These are phyloP conservation scores for Penicillium robsamsonii DNA, from an alignment of 495 filamentous ascomycete genomes.

Conservation along the genomic window DNA sequence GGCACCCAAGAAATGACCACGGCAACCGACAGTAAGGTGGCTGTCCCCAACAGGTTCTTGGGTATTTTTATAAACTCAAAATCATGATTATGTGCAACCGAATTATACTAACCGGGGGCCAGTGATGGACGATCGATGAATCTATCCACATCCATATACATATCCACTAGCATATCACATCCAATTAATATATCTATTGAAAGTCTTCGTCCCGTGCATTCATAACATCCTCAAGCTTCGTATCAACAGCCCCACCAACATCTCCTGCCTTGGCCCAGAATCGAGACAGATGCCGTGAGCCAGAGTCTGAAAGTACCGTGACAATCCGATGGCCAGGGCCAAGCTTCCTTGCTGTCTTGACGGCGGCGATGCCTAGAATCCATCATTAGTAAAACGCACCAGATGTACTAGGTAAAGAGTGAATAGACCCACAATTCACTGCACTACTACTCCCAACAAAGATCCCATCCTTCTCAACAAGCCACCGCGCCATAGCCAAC, in stretches of 20 bases:
- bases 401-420: slow-evolving; percentile 2
- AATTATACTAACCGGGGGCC: not conserved
- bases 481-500: slow-evolving; percentile 85
- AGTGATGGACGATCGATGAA: not conserved
- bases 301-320: slow-evolving; percentile 89
- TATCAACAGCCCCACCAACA: slow-evolving; percentile 57
- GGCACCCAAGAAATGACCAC: not conserved
- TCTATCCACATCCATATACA: not conserved
- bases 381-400: slow-evolving; percentile 4
- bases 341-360: slow-evolving; percentile 70
- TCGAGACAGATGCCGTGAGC: slow-evolving; percentile 85
- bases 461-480: slow-evolving; percentile 94
- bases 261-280: slow-evolving; percentile 86
- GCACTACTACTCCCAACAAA: slow-evolving; percentile 93
- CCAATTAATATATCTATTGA: slow-evolving; percentile 13
- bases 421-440: slow-evolving; percentile 72
- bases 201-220: slow-evolving; percentile 42
- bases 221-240: slow-evolving; percentile 52
- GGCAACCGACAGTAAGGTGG: not conserved
- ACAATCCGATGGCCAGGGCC: slow-evolving; percentile 80
- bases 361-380: slow-evolving; percentile 70
- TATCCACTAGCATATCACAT: slow-evolving; percentile 3
- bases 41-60: not conserved
- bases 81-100: not conserved
- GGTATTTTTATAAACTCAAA: not conserved